Conservation (phyloP, 129 eudicot genomes). For the Flaveria robusta region DNA sequence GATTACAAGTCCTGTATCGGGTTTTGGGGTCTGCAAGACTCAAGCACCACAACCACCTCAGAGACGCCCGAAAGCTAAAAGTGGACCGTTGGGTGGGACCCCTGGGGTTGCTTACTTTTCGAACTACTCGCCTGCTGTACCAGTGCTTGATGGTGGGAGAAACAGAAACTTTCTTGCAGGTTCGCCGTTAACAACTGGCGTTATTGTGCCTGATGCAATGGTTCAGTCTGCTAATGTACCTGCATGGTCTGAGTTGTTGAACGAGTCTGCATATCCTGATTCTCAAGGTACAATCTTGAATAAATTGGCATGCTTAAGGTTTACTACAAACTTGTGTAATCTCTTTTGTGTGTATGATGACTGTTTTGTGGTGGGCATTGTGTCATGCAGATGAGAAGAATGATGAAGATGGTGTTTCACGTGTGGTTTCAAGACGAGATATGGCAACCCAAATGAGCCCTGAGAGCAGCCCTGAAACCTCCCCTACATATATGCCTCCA, state of each 20-base stretch:
- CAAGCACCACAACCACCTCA: conserved; percentile 45
- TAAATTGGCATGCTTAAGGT: not conserved
- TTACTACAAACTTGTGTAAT: not conserved
- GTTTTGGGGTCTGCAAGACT: conserved; percentile 50
- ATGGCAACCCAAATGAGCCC: conserved; percentile 98
- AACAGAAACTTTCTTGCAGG: conserved; percentile 48
- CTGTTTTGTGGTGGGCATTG: conserved; percentile 18
- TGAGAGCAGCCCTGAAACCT: conserved; percentile 48
- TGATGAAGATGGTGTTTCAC: conserved; percentile 48
- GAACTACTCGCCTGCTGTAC: conserved; percentile 51
- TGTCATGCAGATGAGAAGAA: conserved; percentile 49
- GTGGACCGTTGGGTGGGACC: conserved; percentile 79
- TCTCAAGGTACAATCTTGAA: conserved; percentile 53
- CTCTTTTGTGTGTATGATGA: conserved; percentile 5
- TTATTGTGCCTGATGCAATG: conserved; percentile 49
- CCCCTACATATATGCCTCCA: conserved; percentile 41
- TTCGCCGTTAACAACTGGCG: conserved; percentile 77
- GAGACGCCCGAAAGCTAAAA: conserved; percentile 70
- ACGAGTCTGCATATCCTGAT: conserved; percentile 56
- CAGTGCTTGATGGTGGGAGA: conserved; percentile 54
- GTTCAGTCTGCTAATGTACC: conserved; percentile 32
- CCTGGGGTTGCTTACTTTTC: conserved; percentile 61
- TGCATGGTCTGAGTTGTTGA: conserved; percentile 51
- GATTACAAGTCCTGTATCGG: conserved; percentile 88
- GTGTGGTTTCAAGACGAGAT: conserved; percentile 65